Percentiles rank a stretch among this genome's conserved stretches.
Evolutionary conservation across 352 stramenopile species (phyloP).

Genomic region (Plasmopara muralis): DNA sequence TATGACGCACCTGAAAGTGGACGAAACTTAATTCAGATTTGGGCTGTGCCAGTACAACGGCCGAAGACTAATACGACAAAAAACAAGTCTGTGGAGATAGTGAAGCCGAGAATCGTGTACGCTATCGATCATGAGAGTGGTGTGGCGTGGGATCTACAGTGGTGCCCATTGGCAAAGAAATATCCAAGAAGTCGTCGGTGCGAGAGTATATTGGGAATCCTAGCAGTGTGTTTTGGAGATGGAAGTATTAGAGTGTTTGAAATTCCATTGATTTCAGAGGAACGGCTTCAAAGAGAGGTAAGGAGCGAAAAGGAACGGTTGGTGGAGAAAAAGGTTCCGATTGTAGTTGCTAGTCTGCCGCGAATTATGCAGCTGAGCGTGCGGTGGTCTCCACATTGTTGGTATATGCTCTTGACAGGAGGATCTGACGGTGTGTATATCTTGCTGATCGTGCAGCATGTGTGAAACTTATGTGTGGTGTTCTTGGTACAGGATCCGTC

Average conservation of each 20-base stretch:
- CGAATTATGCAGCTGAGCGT: constrained; percentile 58
- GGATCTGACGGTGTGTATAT: constrained; percentile 55
- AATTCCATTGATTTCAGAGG: constrained; percentile 36
- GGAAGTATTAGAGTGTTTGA: constrained; percentile 66
- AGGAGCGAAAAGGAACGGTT: constrained; percentile 10
- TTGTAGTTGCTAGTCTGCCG: constrained; percentile 37
- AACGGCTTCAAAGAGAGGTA: constrained; percentile 26
- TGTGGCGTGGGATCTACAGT: constrained; percentile 78
- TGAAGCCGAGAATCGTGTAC: constrained; percentile 55
- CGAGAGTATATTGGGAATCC: constrained; percentile 41
- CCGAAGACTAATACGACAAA: constrained; percentile 1
- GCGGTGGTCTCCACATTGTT: constrained; percentile 65
- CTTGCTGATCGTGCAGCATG: neutral
- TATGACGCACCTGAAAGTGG: constrained; percentile 49
- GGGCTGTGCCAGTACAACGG: constrained; percentile 48
- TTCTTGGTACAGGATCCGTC: constrained; percentile 42
- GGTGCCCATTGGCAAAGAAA: constrained; percentile 47
- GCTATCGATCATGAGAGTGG: constrained; percentile 71
- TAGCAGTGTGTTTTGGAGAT: constrained; percentile 71
- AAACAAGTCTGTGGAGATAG: neutral
- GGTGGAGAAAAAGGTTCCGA: constrained; percentile 43
- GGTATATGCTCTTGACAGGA: constrained; percentile 71
- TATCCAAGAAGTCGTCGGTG: constrained; percentile 22
- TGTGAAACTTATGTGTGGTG: constrained; percentile 4
- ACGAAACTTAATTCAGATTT: constrained; percentile 70